Conservation (phyloP, 495 filamentous ascomycete species). For the Trichoderma orchidacearum region DNA sequence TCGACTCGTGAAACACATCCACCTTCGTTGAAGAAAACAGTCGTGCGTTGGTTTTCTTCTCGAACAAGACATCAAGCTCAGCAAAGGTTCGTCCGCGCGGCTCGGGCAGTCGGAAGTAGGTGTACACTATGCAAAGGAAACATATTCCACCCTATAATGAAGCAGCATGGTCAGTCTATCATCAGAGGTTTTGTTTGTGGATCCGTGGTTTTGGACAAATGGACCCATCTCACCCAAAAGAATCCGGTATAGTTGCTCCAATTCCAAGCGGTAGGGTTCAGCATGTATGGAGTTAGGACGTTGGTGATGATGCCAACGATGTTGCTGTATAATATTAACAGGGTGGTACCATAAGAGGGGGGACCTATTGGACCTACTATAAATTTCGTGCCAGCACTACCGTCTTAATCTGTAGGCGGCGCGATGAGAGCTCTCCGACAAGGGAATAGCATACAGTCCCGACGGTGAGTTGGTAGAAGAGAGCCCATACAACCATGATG, state of each 20-base stretch:
- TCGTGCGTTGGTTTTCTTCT: slow-evolving; percentile 47
- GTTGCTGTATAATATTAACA: slow-evolving; percentile 25
- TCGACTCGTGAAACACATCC: slow-evolving; percentile 50
- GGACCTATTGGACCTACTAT: slow-evolving; percentile 30
- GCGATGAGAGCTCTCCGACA: slow-evolving; percentile 60
- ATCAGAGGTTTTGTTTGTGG: not conserved
- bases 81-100: slow-evolving; percentile 57
- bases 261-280: slow-evolving; percentile 61
- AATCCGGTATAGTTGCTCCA: slow-evolving; percentile 72
- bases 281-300: slow-evolving; percentile 62
- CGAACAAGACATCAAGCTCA: slow-evolving; percentile 62
- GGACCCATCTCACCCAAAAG: slow-evolving; percentile 47
- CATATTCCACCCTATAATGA: slow-evolving; percentile 40
- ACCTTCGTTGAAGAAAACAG: slow-evolving; percentile 54
- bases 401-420: slow-evolving; percentile 66
- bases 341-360: not conserved
- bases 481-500: slow-evolving; percentile 59
- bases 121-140: slow-evolving; percentile 59
- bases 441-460: slow-evolving; percentile 71
- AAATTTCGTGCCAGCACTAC: slow-evolving; percentile 49
- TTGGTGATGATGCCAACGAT: slow-evolving; percentile 54
- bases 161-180: not conserved
- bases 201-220: not conserved
- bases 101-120: slow-evolving; percentile 65
- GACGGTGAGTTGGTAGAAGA: slow-evolving; percentile 63